Conservation (phyloP, 2,329 filamentous ascomycete species). For the Incumbomyces lentus region DNA sequence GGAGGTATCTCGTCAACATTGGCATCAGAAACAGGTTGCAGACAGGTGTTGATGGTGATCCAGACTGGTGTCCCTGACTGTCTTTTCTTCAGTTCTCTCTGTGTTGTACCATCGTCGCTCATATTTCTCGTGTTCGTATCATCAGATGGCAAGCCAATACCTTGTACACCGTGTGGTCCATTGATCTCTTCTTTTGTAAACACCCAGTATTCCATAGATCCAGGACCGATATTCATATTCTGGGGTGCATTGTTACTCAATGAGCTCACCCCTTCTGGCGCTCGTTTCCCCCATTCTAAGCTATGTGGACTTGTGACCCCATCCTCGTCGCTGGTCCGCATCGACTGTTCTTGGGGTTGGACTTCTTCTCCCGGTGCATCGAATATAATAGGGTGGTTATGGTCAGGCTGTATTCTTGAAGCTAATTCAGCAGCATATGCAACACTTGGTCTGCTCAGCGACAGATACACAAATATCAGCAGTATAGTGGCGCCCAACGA, state of each 20-base stretch:
- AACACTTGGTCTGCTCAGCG: conserved; percentile 48
- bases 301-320: not conserved
- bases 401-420: conserved; percentile 34
- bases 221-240: conserved; percentile 51
- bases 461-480: conserved; percentile 50
- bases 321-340: conserved; percentile 2
- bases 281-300: conserved; percentile 10
- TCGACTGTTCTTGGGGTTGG: conserved; percentile 24
- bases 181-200: conserved; percentile 50
- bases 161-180: conserved; percentile 29
- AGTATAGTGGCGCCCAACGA: conserved; percentile 53
- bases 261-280: conserved; percentile 16
- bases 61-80: conserved; percentile 42
- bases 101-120: conserved; percentile 14
- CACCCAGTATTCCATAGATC: conserved; percentile 53
- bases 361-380: conserved; percentile 25
- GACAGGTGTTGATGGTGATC: conserved; percentile 77
- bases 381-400: conserved; percentile 38
- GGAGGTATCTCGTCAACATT: conserved; percentile 45
- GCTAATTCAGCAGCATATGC: conserved; percentile 52
- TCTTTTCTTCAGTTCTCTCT: conserved; percentile 15
- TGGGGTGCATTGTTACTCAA: conserved; percentile 56
- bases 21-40: conserved; percentile 54
- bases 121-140: conserved; percentile 17
- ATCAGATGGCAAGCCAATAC: conserved; percentile 28